Evolutionary conservation across 805 yeast species (phyloP), one percentile per base, ranked within the genome.

Genomic region (Candida mattraensis): DNA sequence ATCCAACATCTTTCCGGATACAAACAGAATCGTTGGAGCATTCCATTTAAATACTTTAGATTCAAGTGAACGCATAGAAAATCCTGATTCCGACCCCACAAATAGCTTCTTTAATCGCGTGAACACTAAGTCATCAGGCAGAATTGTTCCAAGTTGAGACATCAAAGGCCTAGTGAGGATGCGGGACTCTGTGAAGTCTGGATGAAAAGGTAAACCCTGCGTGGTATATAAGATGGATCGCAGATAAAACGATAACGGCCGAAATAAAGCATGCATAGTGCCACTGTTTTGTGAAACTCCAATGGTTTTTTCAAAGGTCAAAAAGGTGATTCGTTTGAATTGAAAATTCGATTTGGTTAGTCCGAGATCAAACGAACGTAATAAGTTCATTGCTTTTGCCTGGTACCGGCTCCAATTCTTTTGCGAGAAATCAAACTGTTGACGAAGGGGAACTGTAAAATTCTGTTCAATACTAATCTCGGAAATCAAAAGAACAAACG

Each of bases 31-130:
- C 0, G 95, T 76, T 0, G 96, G 95, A 0, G 95, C 93, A 48
- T 76, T 79, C 96, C 97, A 91, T 50, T 88, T 87, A 66, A 87
- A 78, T 0, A 83, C 83, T 44, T 81, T 86, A 37, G 82, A 74
- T 60, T 89, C 96, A 39, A 91, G 72, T 0, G 96, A 83, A 19
- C 95, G 65, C 73, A 89, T 86, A 0, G 96, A 86, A 56, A 85
- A 91, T 2, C 98, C 98, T 32, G 79, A 68, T 30, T 76, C 82
- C 7, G 87, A 64, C 0, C 94, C 96, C 7, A 72, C 67, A 50
- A 81, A 89, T 8, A 89, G 69, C 47, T 76, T 78, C 28, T 76
- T 67, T 35, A 84, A 53, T 27, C 74, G 70, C 4, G 73, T 62
- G 15, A 63, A 64, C 0, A 76, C 61, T 4, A 74, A 45, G 18